phyloP scores from a whole-genome alignment of 2,329 filamentous ascomycete species.

The Exophiala bonariae region DNA sequence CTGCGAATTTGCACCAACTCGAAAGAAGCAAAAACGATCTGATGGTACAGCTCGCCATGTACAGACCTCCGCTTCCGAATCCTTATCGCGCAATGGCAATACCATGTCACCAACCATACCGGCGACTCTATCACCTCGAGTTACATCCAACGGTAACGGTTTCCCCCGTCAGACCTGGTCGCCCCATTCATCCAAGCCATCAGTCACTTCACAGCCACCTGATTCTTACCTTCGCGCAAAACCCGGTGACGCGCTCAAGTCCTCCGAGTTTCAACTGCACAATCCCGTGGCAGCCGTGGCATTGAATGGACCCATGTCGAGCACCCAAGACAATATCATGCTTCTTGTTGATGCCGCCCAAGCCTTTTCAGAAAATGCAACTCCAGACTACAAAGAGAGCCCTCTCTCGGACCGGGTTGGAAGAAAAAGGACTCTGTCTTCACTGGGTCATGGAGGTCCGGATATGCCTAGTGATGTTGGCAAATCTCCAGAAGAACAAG shows the following conservation, averaged over 20 bases:
- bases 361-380: slow-evolving; percentile 18
- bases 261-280: slow-evolving; percentile 17
- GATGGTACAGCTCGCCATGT: slow-evolving; percentile 21
- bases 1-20: slow-evolving; percentile 93
- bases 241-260: not conserved
- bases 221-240: not conserved
- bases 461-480: slow-evolving; percentile 31
- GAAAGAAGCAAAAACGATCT: slow-evolving; percentile 77
- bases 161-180: slow-evolving; percentile 15
- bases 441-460: slow-evolving; percentile 14
- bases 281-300: slow-evolving; percentile 21
- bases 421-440: slow-evolving; percentile 18
- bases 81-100: slow-evolving; percentile 4
- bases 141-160: not conserved
- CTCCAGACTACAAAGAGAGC: slow-evolving; percentile 15
- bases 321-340: slow-evolving; percentile 21
- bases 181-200: slow-evolving; percentile 5
- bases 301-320: slow-evolving; percentile 18
- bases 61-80: slow-evolving; percentile 2
- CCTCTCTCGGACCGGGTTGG: slow-evolving; percentile 17
- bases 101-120: slow-evolving; percentile 3
- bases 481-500: slow-evolving; percentile 29
- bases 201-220: slow-evolving; percentile 20
- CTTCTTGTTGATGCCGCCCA: slow-evolving; percentile 20
- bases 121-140: slow-evolving; percentile 9